Base-by-base conservation (phyloP, 345 rosid species). In the Dipteronia sinensis region DNA sequence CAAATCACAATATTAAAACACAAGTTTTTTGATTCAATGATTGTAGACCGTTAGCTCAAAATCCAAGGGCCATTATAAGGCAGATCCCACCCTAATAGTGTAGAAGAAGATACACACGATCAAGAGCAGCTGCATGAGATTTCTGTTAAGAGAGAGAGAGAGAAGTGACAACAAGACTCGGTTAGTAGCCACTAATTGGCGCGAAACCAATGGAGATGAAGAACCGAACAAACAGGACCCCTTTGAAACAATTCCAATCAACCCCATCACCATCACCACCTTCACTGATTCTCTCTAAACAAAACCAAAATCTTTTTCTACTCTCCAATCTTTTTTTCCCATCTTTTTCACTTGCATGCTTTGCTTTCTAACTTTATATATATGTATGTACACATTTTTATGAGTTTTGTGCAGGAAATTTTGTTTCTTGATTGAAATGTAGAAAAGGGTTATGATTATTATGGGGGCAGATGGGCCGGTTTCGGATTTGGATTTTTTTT, bases 101-200 rank as follows among this genome's bases (percentile, higher is more conserved):
- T 73, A 5, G 7, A 56, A 1, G 20, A 2, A 10, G 27, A 17
- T 47, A 56, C 77, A 42, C 40, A 13, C 12, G 22, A 29, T 47
- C 23, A 56, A 19, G 76, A 76, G 70, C 53, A 73, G 19, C 7
- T 2, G 25, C 25, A 27, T 38, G 34, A 7, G 6, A 42, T 23
- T 23, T 65, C 70, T 27, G 77, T 65, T 74, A 67, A 53, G 22
- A 10, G 67, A 49, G 58, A 19, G 77, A 74, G 63, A 49, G 38
- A 46, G 49, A 46, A 46, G 49, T 46, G 15, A 61, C 25, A 73
- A 67, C 80, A 73, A 65, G 85, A 85, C 81, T 80, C 46, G 82
- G 90, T 80, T 85, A 78, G 83, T 53, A 82, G 82, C 93, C 97
- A 93, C 92, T 71, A 92, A 89, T 90, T 90, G 96, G 95, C 92